Evolutionary conservation across 495 filamentous ascomycete genomes (phyloP).

Genomic region (Haplographium delicatum): DNA sequence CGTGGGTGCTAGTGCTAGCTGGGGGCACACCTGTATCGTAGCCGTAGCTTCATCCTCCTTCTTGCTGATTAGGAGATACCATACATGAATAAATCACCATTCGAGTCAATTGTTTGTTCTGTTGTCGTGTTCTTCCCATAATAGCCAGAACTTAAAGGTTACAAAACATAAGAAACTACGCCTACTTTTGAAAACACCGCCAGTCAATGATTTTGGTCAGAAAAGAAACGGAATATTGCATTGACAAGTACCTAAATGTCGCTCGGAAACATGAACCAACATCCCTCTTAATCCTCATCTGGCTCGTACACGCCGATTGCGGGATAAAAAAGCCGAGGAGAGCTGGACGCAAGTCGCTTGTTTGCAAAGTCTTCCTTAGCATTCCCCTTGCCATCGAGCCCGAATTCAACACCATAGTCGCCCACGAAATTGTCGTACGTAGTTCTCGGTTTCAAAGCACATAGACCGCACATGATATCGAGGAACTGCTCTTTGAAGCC

Average conservation of each 20-base stretch:
- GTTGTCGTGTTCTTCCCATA: too few relatives aligned
- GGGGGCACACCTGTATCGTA: too few relatives aligned
- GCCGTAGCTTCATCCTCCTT: too few relatives aligned
- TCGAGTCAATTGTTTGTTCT: too few relatives aligned
- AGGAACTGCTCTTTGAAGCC: slow-evolving; percentile 32
- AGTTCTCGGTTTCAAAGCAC: slow-evolving; percentile 39
- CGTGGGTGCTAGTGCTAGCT: too few relatives aligned
- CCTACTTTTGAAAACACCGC: too few relatives aligned
- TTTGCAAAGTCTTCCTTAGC: slow-evolving; percentile 1
- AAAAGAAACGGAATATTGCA: background rate
- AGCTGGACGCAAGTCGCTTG: background rate
- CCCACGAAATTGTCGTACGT: slow-evolving; percentile 45
- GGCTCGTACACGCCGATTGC: background rate
- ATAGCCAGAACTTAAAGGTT: too few relatives aligned
- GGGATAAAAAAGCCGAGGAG: background rate
- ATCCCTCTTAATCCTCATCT: background rate
- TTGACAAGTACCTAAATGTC: background rate
- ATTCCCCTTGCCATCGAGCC: slow-evolving; percentile 2
- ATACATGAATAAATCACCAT: too few relatives aligned
- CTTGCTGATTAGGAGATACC: too few relatives aligned
- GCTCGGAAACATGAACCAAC: background rate
- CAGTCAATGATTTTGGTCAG: too few relatives aligned
- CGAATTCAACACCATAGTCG: slow-evolving; percentile 31
- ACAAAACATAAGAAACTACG: too few relatives aligned
- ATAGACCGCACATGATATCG: slow-evolving; percentile 39